Percentiles rank a stretch among this genome's conserved stretches.
phyloP scores from a whole-genome alignment of 2,329 filamentous ascomycete species.

The Aspergillus sp. region DNA sequence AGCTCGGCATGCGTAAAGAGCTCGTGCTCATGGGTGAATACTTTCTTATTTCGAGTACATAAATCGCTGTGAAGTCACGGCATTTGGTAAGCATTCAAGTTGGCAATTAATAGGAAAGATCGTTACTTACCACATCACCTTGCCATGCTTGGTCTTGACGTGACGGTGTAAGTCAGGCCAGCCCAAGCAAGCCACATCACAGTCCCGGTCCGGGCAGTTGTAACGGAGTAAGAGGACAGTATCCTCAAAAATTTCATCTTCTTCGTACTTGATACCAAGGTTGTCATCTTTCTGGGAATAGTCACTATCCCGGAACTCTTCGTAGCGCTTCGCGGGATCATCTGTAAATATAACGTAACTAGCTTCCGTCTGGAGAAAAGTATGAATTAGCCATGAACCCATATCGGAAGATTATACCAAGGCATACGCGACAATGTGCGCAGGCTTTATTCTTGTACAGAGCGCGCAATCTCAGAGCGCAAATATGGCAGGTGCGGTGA shows the following conservation, averaged over 20 bases:
- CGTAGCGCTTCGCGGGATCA: conserved; percentile 74
- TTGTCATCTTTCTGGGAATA: conserved; percentile 79
- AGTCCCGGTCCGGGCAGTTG: conserved; percentile 85
- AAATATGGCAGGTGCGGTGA: conserved; percentile 95
- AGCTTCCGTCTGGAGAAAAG: conserved; percentile 40
- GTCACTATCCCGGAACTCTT: conserved; percentile 74
- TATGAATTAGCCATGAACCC: conserved; percentile 12
- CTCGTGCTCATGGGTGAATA: conserved; percentile 97
- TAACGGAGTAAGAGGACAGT: conserved; percentile 85
- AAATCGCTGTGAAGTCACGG: conserved; percentile 59
- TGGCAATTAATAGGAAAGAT: neutral
- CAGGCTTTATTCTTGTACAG: conserved; percentile 96
- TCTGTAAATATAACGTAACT: conserved; percentile 88
- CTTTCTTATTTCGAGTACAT: conserved; percentile 92
- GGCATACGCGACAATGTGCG: conserved; percentile 80
- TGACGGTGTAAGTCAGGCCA: conserved; percentile 79
- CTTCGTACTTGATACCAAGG: conserved; percentile 88
- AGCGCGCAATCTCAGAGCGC: conserved; percentile 83
- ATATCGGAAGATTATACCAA: neutral
- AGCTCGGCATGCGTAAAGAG: conserved; percentile 81
- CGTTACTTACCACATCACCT: conserved; percentile 70
- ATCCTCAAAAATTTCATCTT: conserved; percentile 84
- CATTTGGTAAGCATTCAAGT: conserved; percentile 13
- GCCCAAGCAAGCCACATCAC: conserved; percentile 79
- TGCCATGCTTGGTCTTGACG: conserved; percentile 77